Conservation (phyloP, 257 asterid genomes). For the Solanum medicagineum region DNA sequence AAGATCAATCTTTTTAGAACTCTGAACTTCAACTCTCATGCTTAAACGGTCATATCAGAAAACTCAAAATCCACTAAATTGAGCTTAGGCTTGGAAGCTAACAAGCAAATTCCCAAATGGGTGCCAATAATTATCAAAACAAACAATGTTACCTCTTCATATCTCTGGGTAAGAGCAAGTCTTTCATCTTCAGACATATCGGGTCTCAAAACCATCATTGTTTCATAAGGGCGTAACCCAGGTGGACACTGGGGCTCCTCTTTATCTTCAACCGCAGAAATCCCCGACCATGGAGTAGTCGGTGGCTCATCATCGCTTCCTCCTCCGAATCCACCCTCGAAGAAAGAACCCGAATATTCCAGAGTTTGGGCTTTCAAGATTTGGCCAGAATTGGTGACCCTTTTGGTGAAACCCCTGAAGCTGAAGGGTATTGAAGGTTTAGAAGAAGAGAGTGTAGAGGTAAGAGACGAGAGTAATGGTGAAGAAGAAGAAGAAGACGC, state of each 20-base stretch:
- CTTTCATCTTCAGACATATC: conserved; percentile 98
- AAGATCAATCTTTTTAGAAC: background rate
- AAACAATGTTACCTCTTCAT: conserved; percentile 42
- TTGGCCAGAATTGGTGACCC: background rate
- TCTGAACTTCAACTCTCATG: background rate
- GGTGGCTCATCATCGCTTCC: conserved; percentile 36
- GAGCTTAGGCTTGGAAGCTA: background rate
- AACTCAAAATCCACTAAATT: background rate
- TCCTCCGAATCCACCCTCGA: conserved; percentile 50
- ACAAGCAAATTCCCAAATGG: background rate
- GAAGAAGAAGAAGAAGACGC: background rate
- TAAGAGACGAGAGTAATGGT: background rate
- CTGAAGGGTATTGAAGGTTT: background rate
- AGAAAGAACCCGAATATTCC: conserved; percentile 38
- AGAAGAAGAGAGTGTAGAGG: background rate
- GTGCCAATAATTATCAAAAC: background rate
- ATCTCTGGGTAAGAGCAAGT: conserved; percentile 72
- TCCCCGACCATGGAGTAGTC: conserved; percentile 34
- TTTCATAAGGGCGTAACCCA: conserved; percentile 77
- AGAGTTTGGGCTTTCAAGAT: conserved; percentile 23
- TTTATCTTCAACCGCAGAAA: conserved; percentile 57
- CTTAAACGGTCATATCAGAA: background rate
- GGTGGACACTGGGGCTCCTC: conserved; percentile 96
- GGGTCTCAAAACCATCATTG: conserved; percentile 82
- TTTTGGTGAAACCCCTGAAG: background rate